Percentiles rank a stretch among this genome's conserved stretches.
Conservation (phyloP, 306 rosid genomes). For the Pyrus betulifolia region DNA sequence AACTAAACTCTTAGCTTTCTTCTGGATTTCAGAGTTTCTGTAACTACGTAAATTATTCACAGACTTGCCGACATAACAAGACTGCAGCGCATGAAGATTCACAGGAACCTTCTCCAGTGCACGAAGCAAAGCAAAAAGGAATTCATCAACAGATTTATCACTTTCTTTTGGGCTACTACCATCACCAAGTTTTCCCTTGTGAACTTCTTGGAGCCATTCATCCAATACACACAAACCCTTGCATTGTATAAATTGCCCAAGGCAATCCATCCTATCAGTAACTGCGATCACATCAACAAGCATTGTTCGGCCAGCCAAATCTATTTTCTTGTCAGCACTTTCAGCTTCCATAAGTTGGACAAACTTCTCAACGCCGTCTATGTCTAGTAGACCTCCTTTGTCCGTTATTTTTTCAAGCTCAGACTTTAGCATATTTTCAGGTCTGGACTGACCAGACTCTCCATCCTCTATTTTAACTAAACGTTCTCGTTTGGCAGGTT, state of each 20-base stretch:
- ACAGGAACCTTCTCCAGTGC: constrained; percentile 81
- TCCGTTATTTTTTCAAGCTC: constrained; percentile 69
- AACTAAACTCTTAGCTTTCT: constrained; percentile 73
- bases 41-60: constrained; percentile 74
- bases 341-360: constrained; percentile 74
- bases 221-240: constrained; percentile 73
- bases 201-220: constrained; percentile 92
- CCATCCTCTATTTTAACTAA: constrained; percentile 51
- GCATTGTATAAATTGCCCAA: constrained; percentile 59
- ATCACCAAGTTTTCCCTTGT: constrained; percentile 70
- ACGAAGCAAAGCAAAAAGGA: constrained; percentile 67
- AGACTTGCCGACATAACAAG: constrained; percentile 70
- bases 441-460: constrained; percentile 44
- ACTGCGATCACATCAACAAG: constrained; percentile 73
- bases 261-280: constrained; percentile 66
- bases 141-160: constrained; percentile 74
- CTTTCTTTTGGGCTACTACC: constrained; percentile 42
- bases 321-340: constrained; percentile 57
- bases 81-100: constrained; percentile 62
- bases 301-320: constrained; percentile 60
- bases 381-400: constrained; percentile 68
- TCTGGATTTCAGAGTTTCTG: constrained; percentile 68
- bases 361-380: constrained; percentile 62
- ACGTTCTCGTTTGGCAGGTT: constrained; percentile 55
- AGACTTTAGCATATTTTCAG: constrained; percentile 53